Conservation (phyloP, 2,329 filamentous ascomycete species). For the Sporothrix protearum region DNA sequence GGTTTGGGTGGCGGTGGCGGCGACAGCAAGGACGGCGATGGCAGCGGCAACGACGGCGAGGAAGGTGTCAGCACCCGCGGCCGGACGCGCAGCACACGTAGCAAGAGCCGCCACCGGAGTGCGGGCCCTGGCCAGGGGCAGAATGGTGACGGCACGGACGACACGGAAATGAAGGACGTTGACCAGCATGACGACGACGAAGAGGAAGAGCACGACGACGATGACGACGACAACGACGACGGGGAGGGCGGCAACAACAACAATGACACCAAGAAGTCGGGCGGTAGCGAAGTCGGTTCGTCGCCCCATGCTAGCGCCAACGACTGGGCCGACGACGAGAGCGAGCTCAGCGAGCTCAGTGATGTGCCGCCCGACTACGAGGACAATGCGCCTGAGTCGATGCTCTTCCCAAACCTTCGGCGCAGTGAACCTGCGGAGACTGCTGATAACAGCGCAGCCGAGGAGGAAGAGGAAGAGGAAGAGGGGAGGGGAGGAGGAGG, state of each 20-base stretch:
- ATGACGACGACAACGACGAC: not conserved
- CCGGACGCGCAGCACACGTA: conserved; percentile 32
- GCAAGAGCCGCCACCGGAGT: conserved; percentile 27
- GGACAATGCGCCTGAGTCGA: conserved; percentile 51
- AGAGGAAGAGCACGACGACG: conserved; percentile 4
- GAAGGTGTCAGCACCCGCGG: conserved; percentile 36
- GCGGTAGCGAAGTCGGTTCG: conserved; percentile 36
- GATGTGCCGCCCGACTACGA: conserved; percentile 59
- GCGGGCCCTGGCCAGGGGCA: conserved; percentile 22
- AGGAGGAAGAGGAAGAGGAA: conserved; percentile 28
- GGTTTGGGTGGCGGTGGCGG: conserved; percentile 30
- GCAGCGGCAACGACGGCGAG: conserved; percentile 38
- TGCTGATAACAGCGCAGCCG: conserved; percentile 25
- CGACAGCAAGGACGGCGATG: conserved; percentile 42
- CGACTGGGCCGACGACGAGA: conserved; percentile 66
- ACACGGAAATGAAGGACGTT: conserved; percentile 19
- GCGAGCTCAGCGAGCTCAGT: conserved; percentile 65
- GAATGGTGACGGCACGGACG: conserved; percentile 29
- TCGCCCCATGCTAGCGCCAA: conserved; percentile 59
- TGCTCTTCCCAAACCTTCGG: conserved; percentile 52
- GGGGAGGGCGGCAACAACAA: conserved; percentile 34
- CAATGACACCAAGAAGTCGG: conserved; percentile 32
- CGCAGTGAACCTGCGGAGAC: conserved; percentile 34
- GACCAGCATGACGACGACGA: conserved; percentile 19
- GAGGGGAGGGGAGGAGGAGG: conserved; percentile 36